These are phyloP conservation scores for Ploettnerulaceae sp. DNA, from an alignment of 2,329 filamentous ascomycete genomes.

Conservation along the genomic window DNA sequence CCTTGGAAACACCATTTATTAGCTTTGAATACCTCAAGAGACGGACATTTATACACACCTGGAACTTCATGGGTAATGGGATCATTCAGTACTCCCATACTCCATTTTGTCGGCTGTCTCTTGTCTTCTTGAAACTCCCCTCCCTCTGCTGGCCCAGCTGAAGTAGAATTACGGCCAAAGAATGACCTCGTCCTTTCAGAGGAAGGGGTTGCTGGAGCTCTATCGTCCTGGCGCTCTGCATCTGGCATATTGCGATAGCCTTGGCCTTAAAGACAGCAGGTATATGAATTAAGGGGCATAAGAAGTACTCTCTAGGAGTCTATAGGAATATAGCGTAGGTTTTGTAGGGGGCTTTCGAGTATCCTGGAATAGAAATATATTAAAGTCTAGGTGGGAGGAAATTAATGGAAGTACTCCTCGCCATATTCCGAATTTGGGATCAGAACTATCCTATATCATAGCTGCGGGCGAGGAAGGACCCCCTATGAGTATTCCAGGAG, in stretches of 20 bases:
- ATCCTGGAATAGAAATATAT: no score
- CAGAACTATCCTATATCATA: no score
- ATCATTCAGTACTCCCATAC: constrained; percentile 72
- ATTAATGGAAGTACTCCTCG: no score
- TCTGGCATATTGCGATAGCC: constrained; percentile 10
- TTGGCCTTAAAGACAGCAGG: no score
- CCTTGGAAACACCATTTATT: constrained; percentile 37
- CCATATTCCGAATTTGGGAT: no score
- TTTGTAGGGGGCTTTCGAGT: no score
- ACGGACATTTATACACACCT: constrained; percentile 45
- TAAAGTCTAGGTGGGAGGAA: no score
- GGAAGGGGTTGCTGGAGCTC: constrained; percentile 1
- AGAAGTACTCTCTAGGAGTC: no score
- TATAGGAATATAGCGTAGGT: no score
- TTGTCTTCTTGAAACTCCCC: constrained; percentile 18
- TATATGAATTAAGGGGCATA: no score
- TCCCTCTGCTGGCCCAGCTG: constrained; percentile 8
- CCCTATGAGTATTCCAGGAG: no score
- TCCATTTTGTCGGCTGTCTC: constrained; percentile 42
- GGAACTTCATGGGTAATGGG: constrained; percentile 79
- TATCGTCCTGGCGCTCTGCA: background rate
- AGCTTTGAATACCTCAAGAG: background rate
- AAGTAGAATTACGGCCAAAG: constrained; percentile 22
- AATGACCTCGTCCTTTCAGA: constrained; percentile 21
- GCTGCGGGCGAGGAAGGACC: no score